Evolutionary conservation across 805 yeast genomes (phyloP).

Genomic region (Lachancea cidri): DNA sequence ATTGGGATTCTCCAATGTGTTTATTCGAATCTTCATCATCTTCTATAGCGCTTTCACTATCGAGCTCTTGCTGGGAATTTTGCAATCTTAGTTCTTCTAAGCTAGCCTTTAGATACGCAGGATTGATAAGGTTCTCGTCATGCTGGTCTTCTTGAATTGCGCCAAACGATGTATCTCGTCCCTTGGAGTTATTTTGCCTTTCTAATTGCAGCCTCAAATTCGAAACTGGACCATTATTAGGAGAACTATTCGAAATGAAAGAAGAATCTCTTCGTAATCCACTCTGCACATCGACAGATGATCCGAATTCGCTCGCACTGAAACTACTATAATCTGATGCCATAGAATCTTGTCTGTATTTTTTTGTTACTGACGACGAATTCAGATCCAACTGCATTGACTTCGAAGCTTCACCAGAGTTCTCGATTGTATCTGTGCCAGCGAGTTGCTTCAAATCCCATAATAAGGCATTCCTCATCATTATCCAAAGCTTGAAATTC

Average conservation of each 20-base stretch:
- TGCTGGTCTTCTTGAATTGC: not conserved
- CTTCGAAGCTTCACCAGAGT: not conserved
- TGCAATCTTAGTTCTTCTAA: constrained; percentile 6
- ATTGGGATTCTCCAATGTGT: constrained; percentile 6
- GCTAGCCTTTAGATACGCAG: not conserved
- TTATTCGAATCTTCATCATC: constrained; percentile 10
- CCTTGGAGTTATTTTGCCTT: not conserved
- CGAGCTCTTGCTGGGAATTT: not conserved
- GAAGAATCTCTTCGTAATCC: not conserved
- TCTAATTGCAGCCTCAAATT: constrained; percentile 1
- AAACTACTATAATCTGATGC: constrained; percentile 18
- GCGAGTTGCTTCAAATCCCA: constrained; percentile 27
- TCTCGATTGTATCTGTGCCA: not conserved
- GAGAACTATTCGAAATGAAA: not conserved
- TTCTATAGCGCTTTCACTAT: constrained; percentile 7
- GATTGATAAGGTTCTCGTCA: not conserved
- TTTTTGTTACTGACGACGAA: not conserved
- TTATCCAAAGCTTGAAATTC: constrained; percentile 30
- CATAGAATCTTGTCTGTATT: constrained; percentile 6
- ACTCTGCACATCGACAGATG: constrained; percentile 1
- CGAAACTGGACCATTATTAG: not conserved
- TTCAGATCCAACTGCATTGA: not conserved
- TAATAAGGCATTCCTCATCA: constrained; percentile 30
- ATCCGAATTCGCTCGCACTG: constrained; percentile 18
- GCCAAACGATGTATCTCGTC: not conserved